Base-by-base conservation (phyloP, 2,329 filamentous ascomycete species). In the Diaporthe capsici region DNA sequence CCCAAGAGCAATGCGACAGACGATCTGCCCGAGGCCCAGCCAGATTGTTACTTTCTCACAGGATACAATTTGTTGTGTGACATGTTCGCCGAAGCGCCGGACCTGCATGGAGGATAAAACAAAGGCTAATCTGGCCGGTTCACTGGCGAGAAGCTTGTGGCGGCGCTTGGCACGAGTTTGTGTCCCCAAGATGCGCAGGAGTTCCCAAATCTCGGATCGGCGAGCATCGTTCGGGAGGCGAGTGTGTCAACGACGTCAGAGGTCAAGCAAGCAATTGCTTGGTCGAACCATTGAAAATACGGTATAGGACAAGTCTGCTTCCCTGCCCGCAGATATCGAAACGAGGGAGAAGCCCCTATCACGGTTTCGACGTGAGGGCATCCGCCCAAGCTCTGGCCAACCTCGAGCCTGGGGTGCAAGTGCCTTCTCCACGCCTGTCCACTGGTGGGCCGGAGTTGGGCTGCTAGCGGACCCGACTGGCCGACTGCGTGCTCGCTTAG, bases 1-100 rank as follows among this genome's bases (percentile, higher is more conserved):
- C 76, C 76, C 63, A 73, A 51, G 70, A 71, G 70, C 76, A 73
- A 75, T 71, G 61, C 31, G 31, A 74, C 39, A 73, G 31, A 65
- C 15, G 22, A 65, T 53, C 44, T 63, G 28, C 49, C 47, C 47
- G 55, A 20, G 15, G 12, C 31, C 49, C n/a, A 57, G 58, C 28
- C 5, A 42, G 71, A 49, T 34, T n/a, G 61, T 8, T 2, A 37
- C 58, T 8, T 12, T 47, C 25, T 6, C 34, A 20, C 20, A 12
- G 10, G 17, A 17, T 57, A 25, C 13, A 13, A 34, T 57, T 25
- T 73, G 39, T 47, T 44, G 49, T 47, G 71, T 31, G 71, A 73
- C 71, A 65, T 47, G 58, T 37, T 55, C 47, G 60, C 20, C 28
- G 34, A 73, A 65, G 58, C 71, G 58, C 58, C 71, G 49, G 6